Evolutionary conservation across 148 eudicot species (phyloP).

Genomic region (Rhododendron molle): DNA sequence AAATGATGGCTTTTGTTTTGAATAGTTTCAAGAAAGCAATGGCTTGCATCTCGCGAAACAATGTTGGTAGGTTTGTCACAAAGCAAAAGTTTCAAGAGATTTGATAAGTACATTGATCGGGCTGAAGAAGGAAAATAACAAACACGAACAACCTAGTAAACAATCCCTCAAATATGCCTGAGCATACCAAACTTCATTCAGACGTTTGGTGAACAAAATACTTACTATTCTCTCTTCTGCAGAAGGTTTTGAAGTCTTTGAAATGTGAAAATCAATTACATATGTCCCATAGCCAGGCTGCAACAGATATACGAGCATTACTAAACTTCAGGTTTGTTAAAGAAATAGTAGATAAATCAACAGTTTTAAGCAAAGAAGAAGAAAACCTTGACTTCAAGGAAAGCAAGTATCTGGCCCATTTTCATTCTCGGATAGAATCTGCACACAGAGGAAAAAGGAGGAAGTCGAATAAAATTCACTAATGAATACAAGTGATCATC

Average conservation of each 20-base stretch:
- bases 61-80: background rate
- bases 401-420: slow-evolving; percentile 64
- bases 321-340: background rate
- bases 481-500: background rate
- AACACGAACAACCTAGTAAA: background rate
- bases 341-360: background rate
- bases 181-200: background rate
- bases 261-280: slow-evolving; percentile 67
- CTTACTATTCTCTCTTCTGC: slow-evolving; percentile 68
- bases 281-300: slow-evolving; percentile 83
- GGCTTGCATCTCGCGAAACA: background rate
- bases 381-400: slow-evolving; percentile 64
- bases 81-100: background rate
- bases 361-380: slow-evolving; percentile 9
- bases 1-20: background rate
- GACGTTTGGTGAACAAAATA: background rate
- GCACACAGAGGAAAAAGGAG: slow-evolving; percentile 14
- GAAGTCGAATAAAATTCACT: background rate
- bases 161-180: background rate
- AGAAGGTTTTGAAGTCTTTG: slow-evolving; percentile 35
- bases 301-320: slow-evolving; percentile 20
- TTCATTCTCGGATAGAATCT: slow-evolving; percentile 80
- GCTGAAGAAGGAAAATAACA: background rate
- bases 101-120: background rate
- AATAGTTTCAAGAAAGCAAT: slow-evolving; percentile 1